Evolutionary conservation across 1,139 yeast genomes (phyloP).

Genomic region (Pneumocystis carinii): DNA sequence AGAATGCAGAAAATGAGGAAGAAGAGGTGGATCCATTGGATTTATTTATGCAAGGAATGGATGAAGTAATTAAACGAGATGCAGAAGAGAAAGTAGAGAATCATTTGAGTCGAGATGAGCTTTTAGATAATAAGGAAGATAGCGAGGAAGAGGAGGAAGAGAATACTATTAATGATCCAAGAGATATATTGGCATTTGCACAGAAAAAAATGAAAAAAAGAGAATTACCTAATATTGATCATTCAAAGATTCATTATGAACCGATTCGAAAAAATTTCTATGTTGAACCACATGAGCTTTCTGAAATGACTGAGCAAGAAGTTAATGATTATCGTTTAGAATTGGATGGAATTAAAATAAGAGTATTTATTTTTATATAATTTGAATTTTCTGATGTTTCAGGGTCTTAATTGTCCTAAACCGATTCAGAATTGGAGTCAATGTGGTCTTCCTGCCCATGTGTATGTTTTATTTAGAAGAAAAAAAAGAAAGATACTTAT

Average conservation of each 20-base stretch:
- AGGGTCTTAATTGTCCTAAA: constrained; percentile 41
- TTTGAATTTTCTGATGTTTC: not conserved
- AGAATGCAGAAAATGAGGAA: constrained; percentile 13
- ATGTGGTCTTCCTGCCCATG: constrained; percentile 52
- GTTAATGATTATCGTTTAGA: constrained; percentile 39
- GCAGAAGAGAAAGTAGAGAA: constrained; percentile 4
- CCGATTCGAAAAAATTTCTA: constrained; percentile 54
- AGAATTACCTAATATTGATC: constrained; percentile 32
- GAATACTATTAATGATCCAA: constrained; percentile 20
- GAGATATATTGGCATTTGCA: constrained; percentile 7
- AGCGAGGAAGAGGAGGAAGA: constrained; percentile 18
- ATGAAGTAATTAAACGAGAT: constrained; percentile 10
- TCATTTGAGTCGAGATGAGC: constrained; percentile 12
- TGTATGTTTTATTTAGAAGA: constrained; percentile 17
- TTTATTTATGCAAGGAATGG: constrained; percentile 24
- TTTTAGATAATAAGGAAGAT: constrained; percentile 19
- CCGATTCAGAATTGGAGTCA: constrained; percentile 74
- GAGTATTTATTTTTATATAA: constrained; percentile 15
- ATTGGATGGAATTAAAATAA: constrained; percentile 48
- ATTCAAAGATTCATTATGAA: constrained; percentile 33
- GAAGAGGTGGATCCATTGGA: constrained; percentile 29
- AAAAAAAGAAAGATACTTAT: not conserved
- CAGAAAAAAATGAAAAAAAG: constrained; percentile 30
- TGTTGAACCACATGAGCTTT: constrained; percentile 44
- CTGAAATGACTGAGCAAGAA: constrained; percentile 35